Conservation (phyloP, 148 eudicot genomes). For the Fallopia convolvulus region DNA sequence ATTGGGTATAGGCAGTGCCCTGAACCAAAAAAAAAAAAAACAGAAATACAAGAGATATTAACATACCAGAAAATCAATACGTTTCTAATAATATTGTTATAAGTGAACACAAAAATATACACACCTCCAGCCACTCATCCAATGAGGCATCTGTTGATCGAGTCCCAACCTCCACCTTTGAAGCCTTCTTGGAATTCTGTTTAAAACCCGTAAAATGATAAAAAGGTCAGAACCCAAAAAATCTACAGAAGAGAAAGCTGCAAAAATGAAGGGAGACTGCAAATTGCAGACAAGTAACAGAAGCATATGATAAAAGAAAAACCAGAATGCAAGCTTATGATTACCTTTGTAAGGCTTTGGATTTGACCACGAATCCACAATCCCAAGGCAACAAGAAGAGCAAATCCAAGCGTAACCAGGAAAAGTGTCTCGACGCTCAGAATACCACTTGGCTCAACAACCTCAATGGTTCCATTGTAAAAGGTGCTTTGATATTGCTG, state of each 20-base stretch:
- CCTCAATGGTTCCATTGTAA: slow-evolving; percentile 90
- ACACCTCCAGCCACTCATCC: slow-evolving; percentile 97
- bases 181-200: slow-evolving; percentile 80
- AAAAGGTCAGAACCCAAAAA: background rate
- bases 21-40: slow-evolving; percentile 18
- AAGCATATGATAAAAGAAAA: background rate
- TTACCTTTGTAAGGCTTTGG: slow-evolving; percentile 62
- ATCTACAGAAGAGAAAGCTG: background rate
- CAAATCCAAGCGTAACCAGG: slow-evolving; percentile 60
- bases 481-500: slow-evolving; percentile 77
- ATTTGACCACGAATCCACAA: slow-evolving; percentile 68
- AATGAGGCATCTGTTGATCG: slow-evolving; percentile 67
- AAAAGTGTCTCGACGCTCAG: slow-evolving; percentile 83
- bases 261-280: background rate
- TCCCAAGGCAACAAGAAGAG: slow-evolving; percentile 60
- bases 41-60: background rate
- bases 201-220: background rate
- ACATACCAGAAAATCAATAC: background rate
- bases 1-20: slow-evolving; percentile 85
- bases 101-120: slow-evolving; percentile 4
- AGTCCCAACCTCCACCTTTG: slow-evolving; percentile 98
- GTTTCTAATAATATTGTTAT: background rate
- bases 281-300: background rate
- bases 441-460: slow-evolving; percentile 66
- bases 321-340: background rate